Conservation (phyloP, 139 green algal genomes). For the Nannochloris sp. region DNA sequence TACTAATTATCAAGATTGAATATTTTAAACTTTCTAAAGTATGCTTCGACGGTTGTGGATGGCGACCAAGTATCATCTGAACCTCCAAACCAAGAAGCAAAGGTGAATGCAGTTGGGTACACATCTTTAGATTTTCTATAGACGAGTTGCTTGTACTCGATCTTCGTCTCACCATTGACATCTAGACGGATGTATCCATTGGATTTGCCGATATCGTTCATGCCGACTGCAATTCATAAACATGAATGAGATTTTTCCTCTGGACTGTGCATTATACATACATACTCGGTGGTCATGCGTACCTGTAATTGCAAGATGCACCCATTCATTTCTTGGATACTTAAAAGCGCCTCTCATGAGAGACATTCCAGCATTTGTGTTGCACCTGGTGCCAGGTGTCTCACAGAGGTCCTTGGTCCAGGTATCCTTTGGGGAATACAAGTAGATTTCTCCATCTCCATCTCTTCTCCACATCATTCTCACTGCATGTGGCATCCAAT, state of each 20-base stretch:
- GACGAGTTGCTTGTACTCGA: slow-evolving; percentile 5
- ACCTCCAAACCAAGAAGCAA: slow-evolving; percentile 12
- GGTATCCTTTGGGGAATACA: not conserved
- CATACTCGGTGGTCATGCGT: not conserved
- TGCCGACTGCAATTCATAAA: not conserved
- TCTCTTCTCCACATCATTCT: slow-evolving; percentile 8
- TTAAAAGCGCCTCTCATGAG: slow-evolving; percentile 4
- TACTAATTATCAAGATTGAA: slow-evolving; percentile 3
- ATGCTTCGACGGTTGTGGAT: not conserved
- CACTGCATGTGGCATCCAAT: not conserved
- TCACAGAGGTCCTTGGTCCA: not conserved
- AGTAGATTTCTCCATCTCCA: slow-evolving; percentile 6
- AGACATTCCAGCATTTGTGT: slow-evolving; percentile 6
- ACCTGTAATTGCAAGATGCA: slow-evolving; percentile 2
- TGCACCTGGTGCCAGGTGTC: not conserved
- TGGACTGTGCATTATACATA: too few species aligned
- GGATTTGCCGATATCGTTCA: slow-evolving; percentile 6
- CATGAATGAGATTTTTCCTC: too few species aligned
- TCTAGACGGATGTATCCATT: slow-evolving; percentile 9
- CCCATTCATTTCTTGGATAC: not conserved
- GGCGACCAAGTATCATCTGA: slow-evolving; percentile 7
- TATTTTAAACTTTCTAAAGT: slow-evolving; percentile 14
- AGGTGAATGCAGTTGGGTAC: not conserved
- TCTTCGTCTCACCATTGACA: slow-evolving; percentile 4
- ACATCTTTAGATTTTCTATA: not conserved